Evolutionary conservation across 805 yeast species (phyloP), one percentile per base, ranked within the genome.

Genomic region (Saccharomyces mikatae): DNA sequence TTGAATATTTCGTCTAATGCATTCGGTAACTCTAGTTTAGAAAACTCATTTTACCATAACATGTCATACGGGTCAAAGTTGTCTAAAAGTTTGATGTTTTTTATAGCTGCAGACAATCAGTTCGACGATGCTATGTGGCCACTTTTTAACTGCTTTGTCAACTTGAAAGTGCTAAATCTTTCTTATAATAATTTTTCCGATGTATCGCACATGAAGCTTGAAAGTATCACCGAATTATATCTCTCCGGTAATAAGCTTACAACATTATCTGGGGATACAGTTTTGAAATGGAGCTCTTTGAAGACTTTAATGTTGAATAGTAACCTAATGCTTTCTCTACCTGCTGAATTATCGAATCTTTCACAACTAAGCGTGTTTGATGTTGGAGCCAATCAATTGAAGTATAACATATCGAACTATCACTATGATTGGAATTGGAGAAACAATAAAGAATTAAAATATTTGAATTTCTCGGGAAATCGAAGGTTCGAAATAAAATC

Each of bases 341-440:
- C 99, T 0, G 86, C 96, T 0, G 99, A 92, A 65, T 70, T 94
- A 49, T 82, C 92, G 8, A 84, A 84, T 55, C 76, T 90, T 48
- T 65, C 71, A 1, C 77, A 80, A 27, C 72, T 94, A 63, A 80
- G 79, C 31, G 85, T 83, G 9, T 76, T 94, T 41, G 99, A 94
- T 72, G 94, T 89, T 17, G 96, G 97, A 3, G 87, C 95, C 1
- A 94, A 94, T 68, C 85, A 84, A 57, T 75, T 94, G 70, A 87
- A 90, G 64, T 94, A 94, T 70, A 94, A 94, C 63, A 89, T 92
- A 54, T 86, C 94, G 2, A 94, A 94, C 69, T 88, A 90, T 80
- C 95, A 94, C 14, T 92, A 89, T 66, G 99, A 94, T 68, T 94
- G 98, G 97, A 94, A 89, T 71, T 94, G 99, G 99, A 84, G 86